phyloP scores from a whole-genome alignment of 2,329 filamentous ascomycete genomes.

The Phyllosticta citrichinensis region DNA sequence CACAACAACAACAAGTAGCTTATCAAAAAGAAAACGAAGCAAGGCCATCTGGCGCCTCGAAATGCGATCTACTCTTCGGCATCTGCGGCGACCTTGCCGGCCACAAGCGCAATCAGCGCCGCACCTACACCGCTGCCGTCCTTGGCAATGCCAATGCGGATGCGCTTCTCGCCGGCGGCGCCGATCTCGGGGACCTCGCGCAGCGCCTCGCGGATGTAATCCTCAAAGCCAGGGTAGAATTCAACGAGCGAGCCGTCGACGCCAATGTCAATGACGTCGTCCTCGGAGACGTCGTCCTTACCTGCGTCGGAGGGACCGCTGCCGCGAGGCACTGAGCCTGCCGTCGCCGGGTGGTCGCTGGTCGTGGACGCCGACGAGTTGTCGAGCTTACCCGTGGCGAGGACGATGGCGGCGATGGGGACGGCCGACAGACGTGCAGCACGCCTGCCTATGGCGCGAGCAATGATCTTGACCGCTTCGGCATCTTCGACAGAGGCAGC shows the following conservation, averaged over 20 bases:
- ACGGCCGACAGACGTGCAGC: conserved; percentile 82
- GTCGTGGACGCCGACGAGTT: conserved; percentile 16
- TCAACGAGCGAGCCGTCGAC: conserved; percentile 92
- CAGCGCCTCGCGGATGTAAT: conserved; percentile 76
- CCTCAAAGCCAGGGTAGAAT: conserved; percentile 88
- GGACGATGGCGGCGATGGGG: conserved; percentile 72
- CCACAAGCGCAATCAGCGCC: conserved; percentile 85
- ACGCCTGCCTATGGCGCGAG: conserved; percentile 75
- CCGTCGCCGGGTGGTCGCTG: conserved; percentile 25
- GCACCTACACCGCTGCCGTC: conserved; percentile 94
- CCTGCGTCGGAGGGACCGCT: conserved; percentile 12
- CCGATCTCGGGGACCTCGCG: conserved; percentile 70
- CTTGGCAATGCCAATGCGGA: conserved; percentile 92
- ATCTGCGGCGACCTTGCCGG: conserved; percentile 42
- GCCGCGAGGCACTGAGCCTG: conserved; percentile 14
- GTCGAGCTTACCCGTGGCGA: conserved; percentile 66
- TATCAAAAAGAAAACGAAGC: background rate
- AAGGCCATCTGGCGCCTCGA: background rate
- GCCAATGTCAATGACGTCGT: conserved; percentile 76
- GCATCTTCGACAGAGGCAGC: conserved; percentile 75
- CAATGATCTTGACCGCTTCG: conserved; percentile 73
- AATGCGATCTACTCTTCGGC: background rate
- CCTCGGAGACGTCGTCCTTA: conserved; percentile 33
- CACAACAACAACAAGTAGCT: background rate
- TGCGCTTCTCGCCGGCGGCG: conserved; percentile 65